Base-by-base conservation (phyloP, 352 stramenopile species). In the Phytophthora pisi region DNA sequence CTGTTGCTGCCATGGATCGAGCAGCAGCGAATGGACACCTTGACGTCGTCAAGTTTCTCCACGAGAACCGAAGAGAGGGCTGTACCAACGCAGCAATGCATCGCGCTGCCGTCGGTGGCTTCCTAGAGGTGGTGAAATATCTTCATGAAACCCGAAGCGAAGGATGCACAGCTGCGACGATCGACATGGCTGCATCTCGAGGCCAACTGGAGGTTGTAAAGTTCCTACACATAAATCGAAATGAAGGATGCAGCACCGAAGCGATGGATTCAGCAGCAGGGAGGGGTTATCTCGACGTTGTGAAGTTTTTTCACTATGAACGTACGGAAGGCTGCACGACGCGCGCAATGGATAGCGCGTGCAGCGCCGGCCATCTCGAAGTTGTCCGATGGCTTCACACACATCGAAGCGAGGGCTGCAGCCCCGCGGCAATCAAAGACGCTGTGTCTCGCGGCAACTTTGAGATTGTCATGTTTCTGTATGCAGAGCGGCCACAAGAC, bases 251-350 rank as follows among this genome's bases (percentile, higher is more conserved):
- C 30, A 55, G 43, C 20, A 49, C 43, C 18, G 56, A 54, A 54
- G 45, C 43, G 26, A 66, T 66, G 50, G 51, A 61, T 9, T 16
- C 45, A 10, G 63, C 56, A 18, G 55, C 63, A 36, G 55, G 50
- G 4, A 58, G 57, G 20, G 63, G 47, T 0, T 46, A 53, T 16
- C 42, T 65, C 10, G 49, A 70, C 2, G 40, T 66, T 24, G 42
- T 70, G 13, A 66, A 57, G 40, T 70, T 66, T 61, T 42, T 66
- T 16, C 49, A 66, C 20, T 13, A 55, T 46, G 18, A 66, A 20
- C 56, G 63, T 1, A 47, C 23, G 2, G 63, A 70, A 34, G 63
- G 63, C 4, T 66, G 64, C 11, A 71, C 57, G 13, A 54, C 30
- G 9, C 24, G 40, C 24, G 64, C 40, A 6, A 58, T 71, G 30